Conservation (phyloP, 306 rosid species). For the Ceratonia siliqua region DNA sequence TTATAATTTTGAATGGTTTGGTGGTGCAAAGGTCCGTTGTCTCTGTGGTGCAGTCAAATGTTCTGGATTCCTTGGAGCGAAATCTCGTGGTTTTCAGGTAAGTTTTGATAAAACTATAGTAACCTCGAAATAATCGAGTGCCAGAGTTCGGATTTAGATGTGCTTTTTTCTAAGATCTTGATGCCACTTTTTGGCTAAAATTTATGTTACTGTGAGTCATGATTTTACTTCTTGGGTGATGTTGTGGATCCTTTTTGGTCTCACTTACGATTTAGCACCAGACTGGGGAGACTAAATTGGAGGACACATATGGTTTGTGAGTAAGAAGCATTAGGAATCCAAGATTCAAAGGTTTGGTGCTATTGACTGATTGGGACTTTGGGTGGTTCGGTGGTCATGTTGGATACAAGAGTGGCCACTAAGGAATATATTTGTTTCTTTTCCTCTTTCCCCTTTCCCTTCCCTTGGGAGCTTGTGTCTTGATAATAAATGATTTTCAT, state of each 20-base stretch:
- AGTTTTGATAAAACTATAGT: conserved; percentile 14
- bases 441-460: not conserved
- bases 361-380: not conserved
- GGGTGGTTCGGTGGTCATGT: not conserved
- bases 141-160: conserved; percentile 4
- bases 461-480: not conserved
- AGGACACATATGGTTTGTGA: not conserved
- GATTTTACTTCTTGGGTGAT: not conserved
- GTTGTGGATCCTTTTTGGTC: not conserved
- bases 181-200: conserved; percentile 7
- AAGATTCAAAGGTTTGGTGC: not conserved
- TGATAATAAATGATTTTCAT: conserved; percentile 12
- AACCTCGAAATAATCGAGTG: not conserved
- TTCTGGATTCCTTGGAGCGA: conserved; percentile 96
- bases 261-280: not conserved
- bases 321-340: not conserved
- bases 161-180: not conserved
- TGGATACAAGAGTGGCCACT: not conserved
- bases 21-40: conserved; percentile 96
- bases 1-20: conserved; percentile 98
- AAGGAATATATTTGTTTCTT: not conserved
- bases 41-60: conserved; percentile 90
- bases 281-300: not conserved
- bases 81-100: conserved; percentile 97
- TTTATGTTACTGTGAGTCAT: not conserved